A percentile compares a stretch with the other conserved stretches of the same genome.
Conservation (phyloP, 2,329 filamentous ascomycete genomes). For the Botrytis aclada region DNA sequence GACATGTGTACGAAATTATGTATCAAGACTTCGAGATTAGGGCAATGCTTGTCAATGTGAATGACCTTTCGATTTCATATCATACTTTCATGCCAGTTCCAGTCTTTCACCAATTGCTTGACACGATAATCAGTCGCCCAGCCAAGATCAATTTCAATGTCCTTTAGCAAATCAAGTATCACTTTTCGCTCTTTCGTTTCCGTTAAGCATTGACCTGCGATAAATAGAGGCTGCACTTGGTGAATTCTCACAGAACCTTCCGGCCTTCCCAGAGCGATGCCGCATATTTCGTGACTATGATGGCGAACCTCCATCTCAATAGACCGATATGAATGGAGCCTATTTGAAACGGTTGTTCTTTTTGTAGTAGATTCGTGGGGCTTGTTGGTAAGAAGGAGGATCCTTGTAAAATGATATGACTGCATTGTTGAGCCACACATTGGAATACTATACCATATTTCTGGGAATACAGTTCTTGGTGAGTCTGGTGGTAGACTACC, state of each 20-base stretch:
- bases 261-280: constrained; percentile 55
- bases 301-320: constrained; percentile 52
- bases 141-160: constrained; percentile 60
- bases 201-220: constrained; percentile 59
- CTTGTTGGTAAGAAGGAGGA: constrained; percentile 59
- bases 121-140: constrained; percentile 62
- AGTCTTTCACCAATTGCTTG: constrained; percentile 50
- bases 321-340: constrained; percentile 55
- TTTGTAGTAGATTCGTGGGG: constrained; percentile 53
- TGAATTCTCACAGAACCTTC: constrained; percentile 56
- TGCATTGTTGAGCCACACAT: constrained; percentile 66
- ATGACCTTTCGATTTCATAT: not conserved
- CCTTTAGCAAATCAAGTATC: constrained; percentile 53
- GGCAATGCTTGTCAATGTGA: not conserved
- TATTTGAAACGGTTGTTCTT: constrained; percentile 50
- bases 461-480: constrained; percentile 44
- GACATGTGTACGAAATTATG: not conserved
- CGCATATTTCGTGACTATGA: constrained; percentile 60
- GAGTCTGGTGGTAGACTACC: constrained; percentile 28
- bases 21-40: not conserved
- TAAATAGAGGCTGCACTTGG: constrained; percentile 58
- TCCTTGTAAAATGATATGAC: constrained; percentile 61
- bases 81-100: constrained; percentile 30
- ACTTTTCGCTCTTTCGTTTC: constrained; percentile 52
- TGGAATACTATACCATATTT: constrained; percentile 61